phyloP scores from a whole-genome alignment of 2,329 filamentous ascomycete genomes.

The Paecilomyces sp. region DNA sequence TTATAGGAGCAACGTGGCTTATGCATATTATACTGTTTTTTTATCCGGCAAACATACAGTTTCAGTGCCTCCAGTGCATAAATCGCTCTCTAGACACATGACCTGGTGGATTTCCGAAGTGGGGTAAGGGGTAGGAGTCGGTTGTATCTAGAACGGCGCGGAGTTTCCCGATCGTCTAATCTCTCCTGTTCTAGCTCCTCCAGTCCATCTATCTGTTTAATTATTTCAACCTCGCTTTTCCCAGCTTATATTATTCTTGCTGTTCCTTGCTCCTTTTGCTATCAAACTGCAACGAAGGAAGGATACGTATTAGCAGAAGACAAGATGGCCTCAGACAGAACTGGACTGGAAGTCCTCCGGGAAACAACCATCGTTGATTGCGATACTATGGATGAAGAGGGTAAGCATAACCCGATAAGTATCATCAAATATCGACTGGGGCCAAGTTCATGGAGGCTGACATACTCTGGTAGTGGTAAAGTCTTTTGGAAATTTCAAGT shows the following conservation, averaged over 20 bases:
- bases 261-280: no score
- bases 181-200: background rate
- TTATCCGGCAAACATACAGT: background rate
- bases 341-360: constrained; percentile 37
- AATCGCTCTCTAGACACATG: background rate
- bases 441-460: background rate
- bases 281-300: background rate
- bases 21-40: background rate
- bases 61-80: background rate
- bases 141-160: background rate
- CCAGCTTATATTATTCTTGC: background rate
- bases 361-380: constrained; percentile 43
- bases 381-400: constrained; percentile 45
- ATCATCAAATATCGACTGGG: background rate
- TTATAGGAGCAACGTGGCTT: background rate
- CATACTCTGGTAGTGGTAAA: constrained; percentile 31
- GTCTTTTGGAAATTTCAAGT: constrained; percentile 44
- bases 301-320: background rate
- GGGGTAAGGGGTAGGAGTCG: background rate
- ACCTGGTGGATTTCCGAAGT: background rate
- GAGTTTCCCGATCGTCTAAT: background rate
- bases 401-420: constrained; percentile 18
- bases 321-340: constrained; percentile 12
- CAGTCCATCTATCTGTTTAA: background rate
- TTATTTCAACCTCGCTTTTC: background rate